Evolutionary conservation across 1,284 basidiomycete species (phyloP).

Genomic region (Cystobasidium sp.): DNA sequence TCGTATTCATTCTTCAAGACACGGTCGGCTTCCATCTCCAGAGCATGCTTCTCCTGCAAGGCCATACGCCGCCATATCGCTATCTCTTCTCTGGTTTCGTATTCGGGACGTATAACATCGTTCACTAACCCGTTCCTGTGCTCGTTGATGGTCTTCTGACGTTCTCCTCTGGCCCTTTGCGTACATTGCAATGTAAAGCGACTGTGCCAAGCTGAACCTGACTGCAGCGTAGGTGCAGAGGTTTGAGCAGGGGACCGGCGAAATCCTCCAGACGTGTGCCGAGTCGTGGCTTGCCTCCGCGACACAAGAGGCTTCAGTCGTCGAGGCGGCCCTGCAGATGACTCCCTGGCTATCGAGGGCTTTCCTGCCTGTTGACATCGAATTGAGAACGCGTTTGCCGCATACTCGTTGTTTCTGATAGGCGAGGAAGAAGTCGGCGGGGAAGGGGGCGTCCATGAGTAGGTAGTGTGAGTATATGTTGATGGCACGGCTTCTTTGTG

Average conservation of each 20-base stretch:
- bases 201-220: constrained; percentile 4
- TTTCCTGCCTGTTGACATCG: too few relatives aligned
- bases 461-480: not conserved
- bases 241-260: not conserved
- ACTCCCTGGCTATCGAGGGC: not conserved
- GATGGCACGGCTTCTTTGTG: too few relatives aligned
- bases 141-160: not conserved
- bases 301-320: not conserved
- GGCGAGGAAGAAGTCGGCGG: constrained; percentile 9
- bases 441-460: not conserved
- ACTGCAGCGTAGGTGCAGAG: not conserved
- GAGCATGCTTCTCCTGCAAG: not conserved
- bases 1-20: not conserved
- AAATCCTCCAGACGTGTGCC: not conserved
- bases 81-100: constrained; percentile 1
- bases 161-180: not conserved
- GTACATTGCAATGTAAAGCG: constrained; percentile 9
- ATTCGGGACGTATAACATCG: not conserved
- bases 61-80: not conserved
- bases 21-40: not conserved
- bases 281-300: not conserved
- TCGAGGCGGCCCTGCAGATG: not conserved
- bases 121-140: constrained; percentile 1
- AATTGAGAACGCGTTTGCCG: not conserved
- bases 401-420: not conserved